These are phyloP conservation scores for Aspergillus texensis DNA, from an alignment of 2,329 filamentous ascomycete genomes.

Conservation along the genomic window DNA sequence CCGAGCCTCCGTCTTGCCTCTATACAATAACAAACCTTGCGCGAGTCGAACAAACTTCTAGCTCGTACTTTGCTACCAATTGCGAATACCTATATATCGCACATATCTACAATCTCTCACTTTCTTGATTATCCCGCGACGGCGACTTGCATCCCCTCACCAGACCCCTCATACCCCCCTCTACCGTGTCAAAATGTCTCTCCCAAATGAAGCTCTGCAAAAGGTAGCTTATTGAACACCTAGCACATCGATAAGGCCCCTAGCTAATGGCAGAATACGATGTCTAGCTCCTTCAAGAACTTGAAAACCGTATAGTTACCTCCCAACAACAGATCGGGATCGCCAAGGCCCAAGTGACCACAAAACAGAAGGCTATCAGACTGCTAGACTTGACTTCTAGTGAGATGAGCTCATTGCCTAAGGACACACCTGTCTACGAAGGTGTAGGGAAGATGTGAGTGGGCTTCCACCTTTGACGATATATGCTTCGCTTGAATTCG, in stretches of 20 bases:
- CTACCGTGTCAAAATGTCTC: constrained; percentile 68
- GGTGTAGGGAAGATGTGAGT: constrained; percentile 95
- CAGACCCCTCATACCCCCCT: constrained; percentile 10
- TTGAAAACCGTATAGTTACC: constrained; percentile 83
- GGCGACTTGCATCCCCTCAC: not conserved
- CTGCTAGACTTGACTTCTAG: constrained; percentile 83
- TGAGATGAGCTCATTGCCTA: constrained; percentile 76
- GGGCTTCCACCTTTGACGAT: not conserved
- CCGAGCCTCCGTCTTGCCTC: not conserved
- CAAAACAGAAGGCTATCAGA: constrained; percentile 85
- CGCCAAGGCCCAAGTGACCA: constrained; percentile 78
- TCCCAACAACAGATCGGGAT: constrained; percentile 91
- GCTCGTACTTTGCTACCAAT: not conserved
- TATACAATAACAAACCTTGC: not conserved
- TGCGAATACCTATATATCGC: not conserved
- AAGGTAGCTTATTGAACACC: constrained; percentile 63
- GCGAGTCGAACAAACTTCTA: not conserved
- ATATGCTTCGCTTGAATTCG: not conserved
- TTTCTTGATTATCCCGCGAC: not conserved
- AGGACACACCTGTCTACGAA: constrained; percentile 82
- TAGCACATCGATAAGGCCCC: not conserved
- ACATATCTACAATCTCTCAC: not conserved
- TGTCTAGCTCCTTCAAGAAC: constrained; percentile 81
- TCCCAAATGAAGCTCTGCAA: constrained; percentile 89
- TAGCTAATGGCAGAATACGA: not conserved